phyloP scores from a whole-genome alignment of 2,329 filamentous ascomycete species.

The Cryphonectria parasitica region DNA sequence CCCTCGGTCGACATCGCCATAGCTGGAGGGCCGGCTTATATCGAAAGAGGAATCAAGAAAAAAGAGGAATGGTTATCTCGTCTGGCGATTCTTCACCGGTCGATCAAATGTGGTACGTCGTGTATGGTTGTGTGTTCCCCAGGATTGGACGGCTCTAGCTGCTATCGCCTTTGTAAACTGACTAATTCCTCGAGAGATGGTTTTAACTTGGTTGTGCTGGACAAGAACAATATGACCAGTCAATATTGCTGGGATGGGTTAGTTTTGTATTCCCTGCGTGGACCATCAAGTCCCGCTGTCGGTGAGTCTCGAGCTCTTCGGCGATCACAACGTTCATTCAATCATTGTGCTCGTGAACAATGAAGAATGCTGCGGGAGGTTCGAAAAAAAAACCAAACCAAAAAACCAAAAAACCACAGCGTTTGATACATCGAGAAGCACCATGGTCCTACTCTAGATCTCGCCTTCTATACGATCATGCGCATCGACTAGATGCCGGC shows the following conservation, averaged over 20 bases:
- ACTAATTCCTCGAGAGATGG: not conserved
- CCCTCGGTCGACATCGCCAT: not conserved
- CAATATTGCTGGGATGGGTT: slow-evolving; percentile 1
- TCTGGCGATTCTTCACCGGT: not conserved
- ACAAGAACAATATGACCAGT: not conserved
- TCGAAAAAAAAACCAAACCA: not conserved
- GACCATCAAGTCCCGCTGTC: not conserved
- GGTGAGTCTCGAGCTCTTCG: not conserved
- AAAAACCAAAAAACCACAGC: no score
- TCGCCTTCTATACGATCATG: not conserved
- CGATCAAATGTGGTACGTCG: not conserved
- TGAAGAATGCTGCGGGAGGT: not conserved
- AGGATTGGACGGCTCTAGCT: not conserved
- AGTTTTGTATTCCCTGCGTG: not conserved
- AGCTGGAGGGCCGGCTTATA: not conserved
- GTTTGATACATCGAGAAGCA: not conserved
- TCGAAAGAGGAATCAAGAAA: not conserved
- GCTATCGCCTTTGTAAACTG: not conserved
- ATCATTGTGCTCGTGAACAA: not conserved
- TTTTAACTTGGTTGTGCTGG: not conserved
- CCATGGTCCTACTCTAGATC: not conserved
- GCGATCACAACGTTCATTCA: not conserved
- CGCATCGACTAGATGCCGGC: not conserved
- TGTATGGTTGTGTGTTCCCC: not conserved
- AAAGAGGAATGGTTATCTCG: not conserved